phyloP scores from a whole-genome alignment of 2,329 filamentous ascomycete species.

The Aspergillus aculeatus region DNA sequence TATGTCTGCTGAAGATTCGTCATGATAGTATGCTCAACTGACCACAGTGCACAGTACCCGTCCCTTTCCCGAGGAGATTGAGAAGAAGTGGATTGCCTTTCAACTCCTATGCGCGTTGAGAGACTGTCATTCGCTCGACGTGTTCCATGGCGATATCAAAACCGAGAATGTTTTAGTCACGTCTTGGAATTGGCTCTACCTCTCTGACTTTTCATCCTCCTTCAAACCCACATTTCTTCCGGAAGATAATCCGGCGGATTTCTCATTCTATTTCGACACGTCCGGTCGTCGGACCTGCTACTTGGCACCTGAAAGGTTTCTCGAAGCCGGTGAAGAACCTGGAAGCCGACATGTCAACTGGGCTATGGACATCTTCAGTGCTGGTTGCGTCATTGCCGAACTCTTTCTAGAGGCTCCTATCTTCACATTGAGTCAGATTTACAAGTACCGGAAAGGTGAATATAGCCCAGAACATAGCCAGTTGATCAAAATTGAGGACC shows the following conservation, averaged over 20 bases:
- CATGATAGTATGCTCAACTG: constrained; percentile 18
- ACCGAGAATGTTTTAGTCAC: constrained; percentile 96
- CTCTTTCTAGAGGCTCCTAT: constrained; percentile 92
- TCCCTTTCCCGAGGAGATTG: constrained; percentile 93
- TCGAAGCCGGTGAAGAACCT: constrained; percentile 66
- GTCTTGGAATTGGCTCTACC: constrained; percentile 98
- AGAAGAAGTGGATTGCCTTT: constrained; percentile 98
- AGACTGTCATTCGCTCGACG: constrained; percentile 82
- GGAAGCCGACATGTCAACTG: constrained; percentile 68
- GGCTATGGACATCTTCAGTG: constrained; percentile 99
- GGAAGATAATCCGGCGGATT: constrained; percentile 94
- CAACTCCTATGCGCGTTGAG: constrained; percentile 89
- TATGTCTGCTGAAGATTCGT: constrained; percentile 24
- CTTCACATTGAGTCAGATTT: constrained; percentile 96
- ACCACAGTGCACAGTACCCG: constrained; percentile 65
- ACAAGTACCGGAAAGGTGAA: constrained; percentile 88
- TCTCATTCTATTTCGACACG: constrained; percentile 96
- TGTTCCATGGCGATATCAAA: constrained; percentile 98
- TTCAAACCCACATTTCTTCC: constrained; percentile 94
- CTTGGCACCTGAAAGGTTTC: constrained; percentile 87
- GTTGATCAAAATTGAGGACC: constrained; percentile 81
- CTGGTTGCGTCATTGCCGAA: constrained; percentile 94
- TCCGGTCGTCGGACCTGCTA: constrained; percentile 92
- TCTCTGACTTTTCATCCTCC: constrained; percentile 93
- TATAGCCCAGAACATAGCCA: constrained; percentile 83